Evolutionary conservation across 2,329 filamentous ascomycete genomes (phyloP).

Genomic region (Stenocarpella maydis): DNA sequence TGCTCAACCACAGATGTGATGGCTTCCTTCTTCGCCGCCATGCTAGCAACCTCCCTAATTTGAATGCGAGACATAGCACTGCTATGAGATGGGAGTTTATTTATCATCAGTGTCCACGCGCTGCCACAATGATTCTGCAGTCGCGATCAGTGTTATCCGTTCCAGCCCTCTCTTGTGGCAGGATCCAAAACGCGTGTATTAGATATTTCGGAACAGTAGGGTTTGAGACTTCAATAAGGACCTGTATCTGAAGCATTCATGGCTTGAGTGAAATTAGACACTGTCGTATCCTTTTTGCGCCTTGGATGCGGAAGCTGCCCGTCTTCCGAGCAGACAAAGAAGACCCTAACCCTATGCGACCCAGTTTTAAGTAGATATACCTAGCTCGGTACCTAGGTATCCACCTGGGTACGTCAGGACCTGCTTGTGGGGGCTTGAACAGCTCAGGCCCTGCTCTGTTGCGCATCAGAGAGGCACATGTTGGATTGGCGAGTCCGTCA

Average conservation of each 20-base stretch:
- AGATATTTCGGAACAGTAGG: background rate
- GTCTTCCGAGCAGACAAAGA: background rate
- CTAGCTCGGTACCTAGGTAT: too few species aligned
- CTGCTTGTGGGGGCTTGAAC: background rate
- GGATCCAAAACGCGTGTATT: background rate
- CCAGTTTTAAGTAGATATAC: too few species aligned
- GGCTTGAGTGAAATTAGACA: constrained; percentile 6
- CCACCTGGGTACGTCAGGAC: too few species aligned
- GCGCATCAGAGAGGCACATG: too few species aligned
- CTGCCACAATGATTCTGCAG: background rate
- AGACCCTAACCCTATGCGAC: background rate
- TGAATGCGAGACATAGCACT: background rate
- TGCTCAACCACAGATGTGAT: background rate
- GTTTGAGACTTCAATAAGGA: background rate
- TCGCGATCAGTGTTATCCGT: background rate
- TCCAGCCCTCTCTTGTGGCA: background rate
- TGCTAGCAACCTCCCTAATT: background rate
- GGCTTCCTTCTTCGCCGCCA: background rate
- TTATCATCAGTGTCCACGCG: background rate
- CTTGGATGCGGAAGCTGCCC: constrained; percentile 1
- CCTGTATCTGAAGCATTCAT: background rate
- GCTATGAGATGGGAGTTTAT: too few species aligned
- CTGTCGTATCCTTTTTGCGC: background rate
- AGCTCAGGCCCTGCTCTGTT: background rate
- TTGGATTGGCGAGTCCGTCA: too few species aligned